These are phyloP conservation scores for Lipomyces oligophaga DNA, from an alignment of 805 yeast species.

Conservation along the genomic window DNA sequence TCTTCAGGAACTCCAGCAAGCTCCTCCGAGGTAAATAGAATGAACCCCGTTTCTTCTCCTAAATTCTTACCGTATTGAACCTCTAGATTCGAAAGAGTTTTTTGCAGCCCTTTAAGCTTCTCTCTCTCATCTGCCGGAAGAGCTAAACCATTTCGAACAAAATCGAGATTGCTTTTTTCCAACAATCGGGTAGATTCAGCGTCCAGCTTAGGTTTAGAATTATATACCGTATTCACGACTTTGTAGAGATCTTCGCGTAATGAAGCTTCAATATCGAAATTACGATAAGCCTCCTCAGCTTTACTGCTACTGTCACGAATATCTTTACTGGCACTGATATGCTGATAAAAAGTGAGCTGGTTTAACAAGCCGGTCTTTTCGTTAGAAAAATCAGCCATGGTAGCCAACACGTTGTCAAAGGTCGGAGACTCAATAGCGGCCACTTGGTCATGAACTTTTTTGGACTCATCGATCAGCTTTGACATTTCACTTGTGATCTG, in stretches of 20 bases:
- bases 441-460: constrained; percentile 50
- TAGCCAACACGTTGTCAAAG: constrained; percentile 53
- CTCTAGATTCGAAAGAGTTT: constrained; percentile 54
- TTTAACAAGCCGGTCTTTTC: constrained; percentile 44
- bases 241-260: constrained; percentile 63
- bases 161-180: constrained; percentile 54
- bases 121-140: constrained; percentile 54
- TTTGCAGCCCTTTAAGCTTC: constrained; percentile 54
- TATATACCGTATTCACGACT: constrained; percentile 53
- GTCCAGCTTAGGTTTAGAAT: constrained; percentile 40
- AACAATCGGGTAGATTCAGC: constrained; percentile 56
- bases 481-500: constrained; percentile 46
- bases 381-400: constrained; percentile 53
- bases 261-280: constrained; percentile 59
- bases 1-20: constrained; percentile 71
- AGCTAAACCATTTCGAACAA: constrained; percentile 65
- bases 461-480: constrained; percentile 44
- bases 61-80: constrained; percentile 59
- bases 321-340: constrained; percentile 62
- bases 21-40: constrained; percentile 60
- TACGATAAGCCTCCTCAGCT: constrained; percentile 49
- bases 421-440: constrained; percentile 51
- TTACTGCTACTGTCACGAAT: constrained; percentile 66
- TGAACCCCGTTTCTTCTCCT: constrained; percentile 44
- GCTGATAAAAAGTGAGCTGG: constrained; percentile 64